Base-by-base conservation (phyloP, 805 yeast species). In the Hanseniaspora meyeri region DNA sequence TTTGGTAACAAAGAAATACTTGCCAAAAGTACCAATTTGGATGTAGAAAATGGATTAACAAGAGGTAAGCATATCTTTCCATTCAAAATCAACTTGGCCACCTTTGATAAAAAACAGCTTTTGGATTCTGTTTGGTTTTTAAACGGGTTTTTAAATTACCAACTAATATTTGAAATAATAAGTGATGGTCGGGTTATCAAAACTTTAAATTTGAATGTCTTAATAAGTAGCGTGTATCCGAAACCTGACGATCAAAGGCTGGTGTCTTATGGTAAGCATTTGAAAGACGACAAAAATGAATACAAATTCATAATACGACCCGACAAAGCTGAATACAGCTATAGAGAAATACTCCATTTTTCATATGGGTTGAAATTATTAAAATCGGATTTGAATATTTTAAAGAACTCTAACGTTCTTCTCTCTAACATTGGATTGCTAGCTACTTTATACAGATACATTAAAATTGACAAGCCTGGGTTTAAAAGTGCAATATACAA, bases 51-150 rank as follows among this genome's bases (percentile, higher is more conserved):
- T 58, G 86, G 86, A 0, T 66, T 85, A n/a, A 77, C 80, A 19
- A 80, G 81, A 63, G 96, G 96, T 43, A 91, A 86, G 64, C 96
- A 89, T 68, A 71, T 87, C 38, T 89, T 90, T 65, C 95, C 95
- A 20, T 90, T 89, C 65, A 79, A 84, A 49, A 85, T 89, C 45
- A 83, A 80, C 24, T n/a, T 51, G 19, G 16, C 24, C 8, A 40
- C 42, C 3, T 32, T 31, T 34, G 16, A 31, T 9, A 24, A 42
- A 19, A 20, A 17, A 19, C n/a, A 20, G 8, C 31, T 42, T 4
- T 6, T 16, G 4, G 24, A 42, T 14, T 51, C 54, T 5, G 54
- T 27, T 16, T 42, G 54, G 48, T 51, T 51, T 34, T 19, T 51
- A 20, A 43, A 43, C 11, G 54, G 54, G 17, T 42, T 39, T 51